Percentiles rank a stretch among this genome's conserved stretches.
Conservation (phyloP, 352 stramenopile species). For the Phytophthora pinifolia region DNA sequence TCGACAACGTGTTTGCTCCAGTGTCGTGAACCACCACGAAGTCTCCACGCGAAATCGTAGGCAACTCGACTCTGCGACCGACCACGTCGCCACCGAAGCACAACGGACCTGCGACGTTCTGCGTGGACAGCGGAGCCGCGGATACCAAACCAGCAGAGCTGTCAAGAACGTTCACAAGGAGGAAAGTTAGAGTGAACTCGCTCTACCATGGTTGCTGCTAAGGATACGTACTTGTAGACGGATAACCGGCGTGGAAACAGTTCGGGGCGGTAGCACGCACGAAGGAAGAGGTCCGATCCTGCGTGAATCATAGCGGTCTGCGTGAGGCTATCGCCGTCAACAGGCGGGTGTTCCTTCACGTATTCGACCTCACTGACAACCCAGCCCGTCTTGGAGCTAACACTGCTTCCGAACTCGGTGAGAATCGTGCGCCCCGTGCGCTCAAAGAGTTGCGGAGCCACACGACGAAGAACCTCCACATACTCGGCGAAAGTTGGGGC, state of each 20-base stretch:
- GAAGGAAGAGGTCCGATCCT: constrained; percentile 89
- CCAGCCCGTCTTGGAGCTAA: constrained; percentile 87
- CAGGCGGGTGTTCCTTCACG: constrained; percentile 69
- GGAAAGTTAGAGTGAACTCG: constrained; percentile 4
- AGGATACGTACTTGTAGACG: constrained; percentile 70
- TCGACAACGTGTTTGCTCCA: constrained; percentile 86
- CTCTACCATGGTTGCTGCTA: too few relatives aligned
- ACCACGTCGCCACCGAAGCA: constrained; percentile 93
- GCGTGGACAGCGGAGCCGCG: constrained; percentile 34
- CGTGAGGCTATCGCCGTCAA: constrained; percentile 32
- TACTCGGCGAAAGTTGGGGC: constrained; percentile 85
- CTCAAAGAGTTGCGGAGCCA: constrained; percentile 84
- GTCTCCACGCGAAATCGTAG: constrained; percentile 66
- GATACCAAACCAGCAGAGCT: constrained; percentile 54
- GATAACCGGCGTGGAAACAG: constrained; percentile 81
- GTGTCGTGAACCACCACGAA: constrained; percentile 88
- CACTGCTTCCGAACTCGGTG: constrained; percentile 90
- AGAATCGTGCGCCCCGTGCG: constrained; percentile 76
- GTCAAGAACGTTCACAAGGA: constrained; percentile 1
- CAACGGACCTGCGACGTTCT: constrained; percentile 90
- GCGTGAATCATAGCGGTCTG: constrained; percentile 89
- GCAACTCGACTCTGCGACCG: constrained; percentile 53
- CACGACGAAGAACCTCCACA: constrained; percentile 61
- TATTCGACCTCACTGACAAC: constrained; percentile 91
- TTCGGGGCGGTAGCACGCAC: constrained; percentile 83